phyloP scores from a whole-genome alignment of 306 rosid genomes.

The Erythrophleum fordii region DNA sequence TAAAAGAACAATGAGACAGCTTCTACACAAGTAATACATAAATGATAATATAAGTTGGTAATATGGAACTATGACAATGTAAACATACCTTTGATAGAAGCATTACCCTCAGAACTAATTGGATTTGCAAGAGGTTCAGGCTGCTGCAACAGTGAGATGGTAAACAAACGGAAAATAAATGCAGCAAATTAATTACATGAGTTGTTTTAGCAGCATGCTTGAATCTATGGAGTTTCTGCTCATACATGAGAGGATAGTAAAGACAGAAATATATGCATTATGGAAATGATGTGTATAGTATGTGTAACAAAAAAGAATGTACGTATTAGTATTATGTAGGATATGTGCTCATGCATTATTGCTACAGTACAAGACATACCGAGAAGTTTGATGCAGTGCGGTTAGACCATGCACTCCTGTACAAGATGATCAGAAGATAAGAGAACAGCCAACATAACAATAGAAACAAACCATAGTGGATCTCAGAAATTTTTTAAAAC shows the following conservation, averaged over 20 bases:
- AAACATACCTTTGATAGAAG: conserved; percentile 43
- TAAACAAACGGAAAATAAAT: not conserved
- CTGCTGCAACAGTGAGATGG: conserved; percentile 45
- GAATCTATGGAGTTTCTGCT: not conserved
- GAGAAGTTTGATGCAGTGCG: conserved; percentile 52
- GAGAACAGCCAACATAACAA: not conserved
- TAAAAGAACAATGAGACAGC: conserved; percentile 34
- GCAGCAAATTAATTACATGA: conserved; percentile 6
- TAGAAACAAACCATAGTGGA: conserved; percentile 2
- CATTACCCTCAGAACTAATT: conserved; percentile 49
- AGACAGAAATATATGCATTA: not conserved
- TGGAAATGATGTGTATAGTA: not conserved
- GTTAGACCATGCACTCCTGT: conserved; percentile 75
- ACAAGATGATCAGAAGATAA: conserved; percentile 32
- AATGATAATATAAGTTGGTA: not conserved
- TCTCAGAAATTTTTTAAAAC: not conserved
- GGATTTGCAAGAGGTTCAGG: conserved; percentile 60
- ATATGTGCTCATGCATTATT: not conserved
- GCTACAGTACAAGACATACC: conserved; percentile 52
- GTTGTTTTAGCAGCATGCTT: not conserved
- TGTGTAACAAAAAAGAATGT: not conserved
- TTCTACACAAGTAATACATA: not conserved
- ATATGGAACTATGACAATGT: not conserved
- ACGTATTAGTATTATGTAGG: not conserved
- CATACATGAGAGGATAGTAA: conserved; percentile 12